Evolutionary conservation across 192 early-diverging fungal species (phyloP).

Genomic region (Umbelopsis sp.): DNA sequence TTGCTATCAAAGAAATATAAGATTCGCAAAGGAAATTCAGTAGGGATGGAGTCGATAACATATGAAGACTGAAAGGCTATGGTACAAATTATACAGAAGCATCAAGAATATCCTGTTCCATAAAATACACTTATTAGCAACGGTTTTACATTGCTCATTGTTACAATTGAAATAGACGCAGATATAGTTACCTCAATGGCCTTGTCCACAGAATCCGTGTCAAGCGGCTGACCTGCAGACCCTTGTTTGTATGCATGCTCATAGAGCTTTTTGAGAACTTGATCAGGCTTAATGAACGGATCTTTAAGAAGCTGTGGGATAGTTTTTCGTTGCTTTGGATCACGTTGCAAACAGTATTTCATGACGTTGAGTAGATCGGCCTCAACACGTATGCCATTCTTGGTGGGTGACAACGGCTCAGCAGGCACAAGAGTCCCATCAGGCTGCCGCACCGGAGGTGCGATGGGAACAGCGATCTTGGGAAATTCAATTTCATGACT

Average conservation of each 20-base stretch:
- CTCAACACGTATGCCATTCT: conserved; percentile 38
- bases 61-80: background rate
- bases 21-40: background rate
- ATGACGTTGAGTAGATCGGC: conserved; percentile 61
- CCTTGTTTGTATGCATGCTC: conserved; percentile 7
- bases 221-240: conserved; percentile 6
- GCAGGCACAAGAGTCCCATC: conserved; percentile 2
- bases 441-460: background rate
- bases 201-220: conserved; percentile 6
- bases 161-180: no score
- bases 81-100: conserved; percentile 1
- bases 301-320: conserved; percentile 71
- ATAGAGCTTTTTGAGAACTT: conserved; percentile 18
- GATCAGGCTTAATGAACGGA: conserved; percentile 54
- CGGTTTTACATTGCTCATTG: background rate
- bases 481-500: conserved; percentile 68
- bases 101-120: background rate
- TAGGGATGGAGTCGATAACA: background rate
- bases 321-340: conserved; percentile 63
- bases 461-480: conserved; percentile 17
- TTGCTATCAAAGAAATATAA: background rate
- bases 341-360: conserved; percentile 67
- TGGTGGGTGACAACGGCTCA: background rate
- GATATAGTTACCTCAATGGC: background rate
- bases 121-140: background rate